phyloP scores from a whole-genome alignment of 2,329 filamentous ascomycete species.

The Claviceps monticola region DNA sequence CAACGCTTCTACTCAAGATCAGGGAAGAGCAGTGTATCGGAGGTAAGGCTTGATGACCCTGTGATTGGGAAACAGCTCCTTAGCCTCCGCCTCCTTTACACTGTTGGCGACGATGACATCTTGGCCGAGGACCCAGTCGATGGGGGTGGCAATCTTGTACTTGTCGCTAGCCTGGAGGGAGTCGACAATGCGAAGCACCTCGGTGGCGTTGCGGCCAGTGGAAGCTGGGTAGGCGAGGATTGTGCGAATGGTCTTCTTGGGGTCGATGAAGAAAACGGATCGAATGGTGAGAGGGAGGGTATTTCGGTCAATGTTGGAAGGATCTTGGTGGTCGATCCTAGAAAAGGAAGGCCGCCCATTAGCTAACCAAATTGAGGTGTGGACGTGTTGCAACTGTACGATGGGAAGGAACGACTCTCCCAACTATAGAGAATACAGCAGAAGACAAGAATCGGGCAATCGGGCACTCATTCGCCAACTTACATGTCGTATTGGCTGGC shows the following conservation, averaged over 20 bases:
- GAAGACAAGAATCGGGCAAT: background rate
- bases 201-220: constrained; percentile 69
- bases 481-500: constrained; percentile 68
- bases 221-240: constrained; percentile 88
- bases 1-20: constrained; percentile 25
- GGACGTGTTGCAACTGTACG: too few relatives aligned
- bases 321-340: constrained; percentile 66
- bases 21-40: constrained; percentile 54
- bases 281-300: constrained; percentile 88
- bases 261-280: constrained; percentile 89
- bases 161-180: constrained; percentile 74
- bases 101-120: constrained; percentile 84
- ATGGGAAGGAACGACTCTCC: too few relatives aligned
- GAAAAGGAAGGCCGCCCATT: background rate
- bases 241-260: constrained; percentile 81
- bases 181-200: constrained; percentile 68
- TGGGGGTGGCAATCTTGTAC: constrained; percentile 75
- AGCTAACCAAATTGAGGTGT: background rate
- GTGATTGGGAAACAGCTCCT: constrained; percentile 73
- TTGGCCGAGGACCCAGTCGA: constrained; percentile 80
- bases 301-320: constrained; percentile 68
- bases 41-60: constrained; percentile 58
- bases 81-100: constrained; percentile 73
- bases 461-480: constrained; percentile 15
- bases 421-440: too few relatives aligned